phyloP scores from a whole-genome alignment of 2,329 filamentous ascomycete species.

The Paecilomyces fulvus region DNA sequence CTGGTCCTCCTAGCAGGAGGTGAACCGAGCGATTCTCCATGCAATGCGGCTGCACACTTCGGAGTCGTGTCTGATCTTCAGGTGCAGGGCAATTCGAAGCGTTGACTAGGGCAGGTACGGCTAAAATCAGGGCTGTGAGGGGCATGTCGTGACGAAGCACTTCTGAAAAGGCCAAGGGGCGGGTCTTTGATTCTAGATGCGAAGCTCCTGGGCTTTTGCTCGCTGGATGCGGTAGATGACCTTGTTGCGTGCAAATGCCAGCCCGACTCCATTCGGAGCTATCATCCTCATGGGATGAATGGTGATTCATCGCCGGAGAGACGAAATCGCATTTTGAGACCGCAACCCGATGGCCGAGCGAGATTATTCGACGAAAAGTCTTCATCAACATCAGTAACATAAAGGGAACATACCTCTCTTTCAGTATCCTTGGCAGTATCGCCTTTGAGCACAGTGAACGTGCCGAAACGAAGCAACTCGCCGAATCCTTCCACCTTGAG shows the following conservation, averaged over 20 bases:
- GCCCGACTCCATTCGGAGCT: not conserved
- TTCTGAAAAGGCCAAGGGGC: no score
- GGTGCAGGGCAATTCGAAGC: not conserved
- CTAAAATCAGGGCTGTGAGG: no score
- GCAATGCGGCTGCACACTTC: not conserved
- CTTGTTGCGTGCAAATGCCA: no score
- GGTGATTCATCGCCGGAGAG: not conserved
- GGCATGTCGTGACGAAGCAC: no score
- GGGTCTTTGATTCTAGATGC: no score
- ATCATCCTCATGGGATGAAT: not conserved
- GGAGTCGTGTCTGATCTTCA: not conserved
- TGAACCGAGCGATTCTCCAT: not conserved
- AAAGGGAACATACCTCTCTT: conserved; percentile 60
- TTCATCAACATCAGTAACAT: conserved; percentile 2
- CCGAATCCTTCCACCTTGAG: conserved; percentile 88
- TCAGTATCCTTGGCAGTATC: conserved; percentile 73
- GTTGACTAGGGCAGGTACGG: no score
- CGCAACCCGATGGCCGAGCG: not conserved
- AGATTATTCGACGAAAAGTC: not conserved
- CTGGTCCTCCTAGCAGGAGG: not conserved
- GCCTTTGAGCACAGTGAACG: conserved; percentile 81
- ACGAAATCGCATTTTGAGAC: not conserved
- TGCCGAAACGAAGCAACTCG: conserved; percentile 75
- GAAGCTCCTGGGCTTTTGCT: not conserved
- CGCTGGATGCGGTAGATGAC: no score